These are phyloP conservation scores for Perilla frutescens DNA, from an alignment of 257 asterid genomes.

Conservation along the genomic window DNA sequence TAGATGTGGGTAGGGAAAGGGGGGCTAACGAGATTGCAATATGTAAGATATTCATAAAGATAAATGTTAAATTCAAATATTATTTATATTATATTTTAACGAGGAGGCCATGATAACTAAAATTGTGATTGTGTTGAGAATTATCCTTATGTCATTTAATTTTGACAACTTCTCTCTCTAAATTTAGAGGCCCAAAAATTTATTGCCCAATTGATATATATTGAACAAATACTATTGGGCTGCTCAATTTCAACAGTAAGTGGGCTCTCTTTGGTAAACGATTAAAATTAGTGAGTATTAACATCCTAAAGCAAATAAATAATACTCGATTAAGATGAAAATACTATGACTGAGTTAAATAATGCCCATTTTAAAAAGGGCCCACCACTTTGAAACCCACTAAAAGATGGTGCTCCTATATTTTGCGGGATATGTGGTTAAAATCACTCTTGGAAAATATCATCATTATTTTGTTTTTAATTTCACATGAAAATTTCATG, in stretches of 20 bases:
- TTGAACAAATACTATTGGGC: background rate
- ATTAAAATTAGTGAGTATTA: too few species aligned
- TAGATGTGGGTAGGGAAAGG: too few species aligned
- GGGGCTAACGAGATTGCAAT: too few species aligned
- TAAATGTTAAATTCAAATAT: too few species aligned
- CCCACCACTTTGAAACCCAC: slow-evolving; percentile 31
- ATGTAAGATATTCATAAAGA: too few species aligned
- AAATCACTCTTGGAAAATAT: background rate
- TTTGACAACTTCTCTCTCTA: background rate
- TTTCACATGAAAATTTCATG: background rate
- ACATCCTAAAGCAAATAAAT: background rate
- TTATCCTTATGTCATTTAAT: too few species aligned
- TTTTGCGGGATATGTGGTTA: background rate
- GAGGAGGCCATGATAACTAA: too few species aligned
- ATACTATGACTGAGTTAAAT: too few species aligned
- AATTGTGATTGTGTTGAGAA: too few species aligned
- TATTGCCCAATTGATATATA: too few species aligned
- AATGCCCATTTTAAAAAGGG: background rate
- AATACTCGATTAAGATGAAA: background rate
- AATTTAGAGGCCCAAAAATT: background rate
- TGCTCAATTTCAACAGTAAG: background rate
- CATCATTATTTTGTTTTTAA: background rate
- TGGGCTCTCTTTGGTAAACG: background rate
- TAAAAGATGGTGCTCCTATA: slow-evolving; percentile 15
- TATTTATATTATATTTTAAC: too few species aligned